Evolutionary conservation across 2,329 filamentous ascomycete genomes (phyloP), one percentile per base, ranked within the genome.

Genomic region (Aspergillus neoniger): DNA sequence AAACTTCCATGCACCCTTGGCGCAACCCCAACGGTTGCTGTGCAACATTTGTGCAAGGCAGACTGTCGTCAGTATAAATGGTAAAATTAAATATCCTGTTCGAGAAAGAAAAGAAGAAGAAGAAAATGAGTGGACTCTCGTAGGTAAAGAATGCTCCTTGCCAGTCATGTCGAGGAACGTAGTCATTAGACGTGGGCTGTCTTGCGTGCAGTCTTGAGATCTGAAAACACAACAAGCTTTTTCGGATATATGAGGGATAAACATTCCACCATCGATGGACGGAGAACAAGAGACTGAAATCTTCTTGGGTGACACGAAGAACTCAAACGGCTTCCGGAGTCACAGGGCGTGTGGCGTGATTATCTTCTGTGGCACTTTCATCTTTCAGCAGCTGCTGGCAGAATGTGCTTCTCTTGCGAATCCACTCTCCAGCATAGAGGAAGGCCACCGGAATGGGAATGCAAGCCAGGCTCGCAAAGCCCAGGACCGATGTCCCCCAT

Each of bases 401-500:
- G 50, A 74, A 74, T 4, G 63, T 60, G 63, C 73, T 75, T 52
- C 63, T 62, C 58, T 66, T 66, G 4, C 72, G 63, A 12, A 74
- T 69, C 66, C 65, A 71, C 1, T 60, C 59, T 1, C 72, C 72
- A 47, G 62, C 65, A 14, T 67, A 69, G 25, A 72, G 49, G 41
- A 81, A 72, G 15, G 71, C 70, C 65, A 80, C 76, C 2, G 79
- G 79, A 57, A 80, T 79, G 1, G 74, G 69, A 21, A 72, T 69
- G 60, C 79, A 77, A 2, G 65, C 70, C 21, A 79, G 19, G 57
- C 74, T 74, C 19, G 76, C 57, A 58, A 79, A 79, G 1, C 72
- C 79, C 14, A 80, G 65, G 5, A 80, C 59, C 14, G 73, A 77
- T 43, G 76, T 78, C 4, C 74, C 78, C 78, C 77, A 80, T 1